phyloP scores from a whole-genome alignment of 225 moss, liverwort and hornwort species.

The Sphagnum tenellum region DNA sequence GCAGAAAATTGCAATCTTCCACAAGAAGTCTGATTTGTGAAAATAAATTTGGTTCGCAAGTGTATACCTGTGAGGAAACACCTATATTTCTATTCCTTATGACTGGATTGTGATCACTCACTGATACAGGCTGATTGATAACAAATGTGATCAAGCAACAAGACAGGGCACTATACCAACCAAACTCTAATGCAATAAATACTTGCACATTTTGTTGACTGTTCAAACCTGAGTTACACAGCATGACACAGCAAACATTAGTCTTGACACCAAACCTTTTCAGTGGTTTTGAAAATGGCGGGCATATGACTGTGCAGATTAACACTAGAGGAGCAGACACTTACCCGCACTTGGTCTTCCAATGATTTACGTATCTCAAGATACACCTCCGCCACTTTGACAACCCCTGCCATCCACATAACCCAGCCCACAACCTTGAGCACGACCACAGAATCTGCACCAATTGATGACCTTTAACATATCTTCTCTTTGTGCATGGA shows the following conservation, averaged over 20 bases:
- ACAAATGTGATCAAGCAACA: no score
- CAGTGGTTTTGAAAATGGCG: no score
- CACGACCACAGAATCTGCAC: neutral
- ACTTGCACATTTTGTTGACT: no score
- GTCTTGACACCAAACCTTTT: no score
- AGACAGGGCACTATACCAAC: neutral
- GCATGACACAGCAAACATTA: no score
- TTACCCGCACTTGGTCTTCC: slow-evolving; percentile 96
- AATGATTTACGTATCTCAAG: slow-evolving; percentile 72
- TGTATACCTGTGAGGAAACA: neutral
- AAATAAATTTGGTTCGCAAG: neutral
- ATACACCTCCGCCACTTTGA: slow-evolving; percentile 64
- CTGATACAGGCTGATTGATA: neutral
- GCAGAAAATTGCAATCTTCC: neutral
- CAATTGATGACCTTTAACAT: neutral
- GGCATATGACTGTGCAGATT: neutral
- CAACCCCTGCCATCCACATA: slow-evolving; percentile 35
- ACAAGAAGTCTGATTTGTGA: neutral
- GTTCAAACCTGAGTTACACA: no score
- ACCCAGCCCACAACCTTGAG: neutral
- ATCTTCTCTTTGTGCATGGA: no score
- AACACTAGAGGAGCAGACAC: slow-evolving; percentile 1
- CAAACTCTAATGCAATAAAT: no score
- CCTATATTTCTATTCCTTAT: neutral
- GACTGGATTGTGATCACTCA: neutral